Evolutionary conservation across 1,284 basidiomycete species (phyloP).

Genomic region (Peniophora sp.): DNA sequence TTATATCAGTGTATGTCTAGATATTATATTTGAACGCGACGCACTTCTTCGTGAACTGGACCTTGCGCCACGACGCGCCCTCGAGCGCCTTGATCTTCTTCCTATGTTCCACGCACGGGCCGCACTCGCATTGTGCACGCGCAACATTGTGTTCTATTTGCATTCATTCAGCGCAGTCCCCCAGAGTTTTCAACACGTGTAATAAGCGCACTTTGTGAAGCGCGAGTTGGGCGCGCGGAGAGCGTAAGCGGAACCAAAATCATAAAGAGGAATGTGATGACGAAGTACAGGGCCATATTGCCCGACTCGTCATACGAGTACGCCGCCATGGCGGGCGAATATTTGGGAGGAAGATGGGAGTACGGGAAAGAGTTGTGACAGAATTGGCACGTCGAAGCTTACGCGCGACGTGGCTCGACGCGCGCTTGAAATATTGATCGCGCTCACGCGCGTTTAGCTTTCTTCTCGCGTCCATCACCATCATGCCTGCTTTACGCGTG

Average conservation of each 20-base stretch:
- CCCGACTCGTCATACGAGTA: conserved; percentile 88
- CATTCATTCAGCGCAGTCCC: neutral
- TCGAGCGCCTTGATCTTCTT: conserved; percentile 36
- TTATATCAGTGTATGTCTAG: neutral
- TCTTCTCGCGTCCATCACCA: neutral
- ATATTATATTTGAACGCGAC: conserved; percentile 5
- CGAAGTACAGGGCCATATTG: conserved; percentile 84
- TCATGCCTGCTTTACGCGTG: conserved; percentile 28
- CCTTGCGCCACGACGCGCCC: conserved; percentile 28
- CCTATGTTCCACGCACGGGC: conserved; percentile 54
- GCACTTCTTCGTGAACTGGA: conserved; percentile 22
- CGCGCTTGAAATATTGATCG: conserved; percentile 1
- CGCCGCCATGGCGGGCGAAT: conserved; percentile 47
- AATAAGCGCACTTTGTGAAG: conserved; percentile 28
- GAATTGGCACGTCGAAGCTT: neutral
- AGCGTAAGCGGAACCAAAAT: conserved; percentile 73
- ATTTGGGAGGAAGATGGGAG: conserved; percentile 6
- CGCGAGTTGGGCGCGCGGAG: conserved; percentile 31
- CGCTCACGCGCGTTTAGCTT: neutral
- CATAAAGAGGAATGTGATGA: conserved; percentile 79
- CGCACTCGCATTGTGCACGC: conserved; percentile 54
- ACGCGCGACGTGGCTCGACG: neutral
- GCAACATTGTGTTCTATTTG: conserved; percentile 17
- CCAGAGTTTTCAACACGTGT: neutral
- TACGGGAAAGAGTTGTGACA: neutral